Evolutionary conservation across 345 rosid genomes (phyloP), one percentile per base, ranked within the genome.

Genomic region (Streptanthus diversifolius): DNA sequence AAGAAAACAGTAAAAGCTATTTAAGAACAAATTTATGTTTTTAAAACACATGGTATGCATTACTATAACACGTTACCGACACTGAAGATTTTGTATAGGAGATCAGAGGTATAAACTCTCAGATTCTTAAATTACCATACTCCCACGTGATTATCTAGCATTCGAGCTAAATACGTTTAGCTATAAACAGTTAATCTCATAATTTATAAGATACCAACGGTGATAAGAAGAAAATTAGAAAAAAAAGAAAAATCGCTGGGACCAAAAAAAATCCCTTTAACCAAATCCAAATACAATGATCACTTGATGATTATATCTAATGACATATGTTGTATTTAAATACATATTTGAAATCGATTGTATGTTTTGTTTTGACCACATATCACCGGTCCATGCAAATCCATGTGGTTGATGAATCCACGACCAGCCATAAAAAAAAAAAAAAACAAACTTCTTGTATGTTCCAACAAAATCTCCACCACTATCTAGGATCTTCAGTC

Each of bases 381-480:
- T 19, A 72, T 63, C 36, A 72, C 44, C 24, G 67, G 51, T 59
- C 67, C 75, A 60, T 13, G 25, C 32, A 39, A 40, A 40, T 62
- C 39, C 54, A 71, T 72, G 63, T 72, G 76, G 76, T 44, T 62
- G 53, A 53, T 60, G 37, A 62, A 72, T 62, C 41, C 30, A 39
- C 22, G 63, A 52, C 61, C 60, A 73, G 21, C 71, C 71, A 49
- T 3, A 24, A 24, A 25, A 30, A 30, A 64, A 64, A 33, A 43
- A 71, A 3, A 39, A 45, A 59, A 48, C 11, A 32, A 30, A 40
- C 19, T 54, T 72, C 70, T 41, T 41, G 39, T 44, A 44, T 33
- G 30, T 73, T 64, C 65, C 72, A 57, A 66, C 39, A 47, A n/a
- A 57, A 66, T 48, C 77, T 65, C 77, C 66, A 65, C 77, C 72